Base-by-base conservation (phyloP, 495 filamentous ascomycete genomes). In the Margaritispora aquatica region DNA sequence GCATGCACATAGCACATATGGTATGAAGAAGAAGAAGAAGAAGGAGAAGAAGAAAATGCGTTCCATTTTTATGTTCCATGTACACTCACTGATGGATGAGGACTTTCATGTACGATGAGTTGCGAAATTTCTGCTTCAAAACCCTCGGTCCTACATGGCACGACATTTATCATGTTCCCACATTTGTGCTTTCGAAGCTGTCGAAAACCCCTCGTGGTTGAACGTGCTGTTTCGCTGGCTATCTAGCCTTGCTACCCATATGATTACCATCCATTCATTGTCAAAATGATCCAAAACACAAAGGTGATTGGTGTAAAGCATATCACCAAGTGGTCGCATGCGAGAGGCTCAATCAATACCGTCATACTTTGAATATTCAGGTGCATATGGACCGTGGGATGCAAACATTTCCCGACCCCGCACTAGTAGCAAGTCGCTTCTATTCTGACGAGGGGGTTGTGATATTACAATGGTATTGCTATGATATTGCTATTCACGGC, bases 371-470 rank as follows among this genome's bases (percentile, higher is more conserved):
- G n/a, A n/a, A 56, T 1, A 27, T 21, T 44, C 38, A 3, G 19
- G 38, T n/a, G 38, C 8, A 3, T 2, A 44, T n/a, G 19, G 7
- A 9, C 15, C 7, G 8, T 8, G 38, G 8, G 38, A n/a, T 9
- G 2, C 38, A 44, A 44, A 17, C 8, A 1, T 48, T 38, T 21
- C 8, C 1, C 24, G n/a, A 46, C 59, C 54, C 54, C 59, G 59
- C 59, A 57, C 59, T 57, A 49, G 26, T 20, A 17, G 46, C 55
- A 23, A 4, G n/a, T 21, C 10, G 22, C 48, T 44, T 27, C 27
- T 57, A n/a, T n/a, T n/a, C n/a, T n/a, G n/a, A n/a, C n/a, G n/a
- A n/a, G n/a, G n/a, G n/a, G n/a, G n/a, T n/a, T n/a, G n/a, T n/a
- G n/a, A n/a, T n/a, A n/a, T n/a, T n/a, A n/a, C n/a, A n/a, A n/a